Base-by-base conservation (phyloP, 306 rosid genomes). In the Hylodesmum podocarpum region DNA sequence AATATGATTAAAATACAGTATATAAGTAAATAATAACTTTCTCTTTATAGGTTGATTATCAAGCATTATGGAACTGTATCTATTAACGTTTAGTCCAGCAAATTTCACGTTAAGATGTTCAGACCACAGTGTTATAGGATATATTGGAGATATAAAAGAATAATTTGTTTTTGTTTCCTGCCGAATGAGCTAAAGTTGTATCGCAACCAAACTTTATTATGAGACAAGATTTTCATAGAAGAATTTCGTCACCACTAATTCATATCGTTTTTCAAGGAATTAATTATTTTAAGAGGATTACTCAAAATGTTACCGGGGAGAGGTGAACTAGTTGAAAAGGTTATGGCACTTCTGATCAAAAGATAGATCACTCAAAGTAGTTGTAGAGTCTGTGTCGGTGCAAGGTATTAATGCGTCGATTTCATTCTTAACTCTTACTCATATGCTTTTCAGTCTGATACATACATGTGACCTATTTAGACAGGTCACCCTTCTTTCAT, bases 401-500 rank as follows among this genome's bases (percentile, higher is more conserved):
- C 73, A 84, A 82, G 82, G 79, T 72, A n/a, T 79, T 24, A 66
- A 87, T 77, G 88, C 86, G 88, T 76, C 85, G 2, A 73, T 67
- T 37, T 29, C 57, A 88, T 87, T 86, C 97, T 89, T 94, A 78
- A 77, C 78, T 86, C 89, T 74, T 84, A 91, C 96, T 91, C 89
- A 18, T 81, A 11, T 66, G 75, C 74, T 71, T 81, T 73, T 11
- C 58, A 68, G 78, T 59, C 3, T 61, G 98, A 94, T 78, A 66
- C 84, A 46, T 73, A 86, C 94, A 28, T 84, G 69, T 77, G 67
- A 93, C 86, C 96, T 47, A 75, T 68, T 85, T 27, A 83, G 97
- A 94, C 70, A 84, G 82, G 33, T 63, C 89, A 94, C 86, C 98
- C 75, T 74, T 85, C 76, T 27, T 36, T 46, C 61, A 44, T 63